Percentiles rank a stretch among this genome's conserved stretches.
These are phyloP conservation scores for Pyrus communis DNA, from an alignment of 306 rosid genomes.

Conservation along the genomic window DNA sequence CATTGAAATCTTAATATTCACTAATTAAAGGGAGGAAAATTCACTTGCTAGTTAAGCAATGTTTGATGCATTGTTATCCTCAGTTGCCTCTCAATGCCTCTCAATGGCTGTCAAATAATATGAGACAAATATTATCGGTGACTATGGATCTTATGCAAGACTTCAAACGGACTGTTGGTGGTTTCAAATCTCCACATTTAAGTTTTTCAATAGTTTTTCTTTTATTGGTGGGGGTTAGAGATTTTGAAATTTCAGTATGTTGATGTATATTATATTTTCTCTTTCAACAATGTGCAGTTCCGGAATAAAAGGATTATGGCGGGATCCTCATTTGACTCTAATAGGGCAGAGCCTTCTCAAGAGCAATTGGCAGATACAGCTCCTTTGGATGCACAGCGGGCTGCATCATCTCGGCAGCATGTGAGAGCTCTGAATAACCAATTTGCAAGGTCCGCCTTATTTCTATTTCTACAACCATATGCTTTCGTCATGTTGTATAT, in stretches of 20 bases:
- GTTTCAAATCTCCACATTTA: background rate
- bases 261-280: constrained; percentile 19
- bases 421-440: constrained; percentile 99
- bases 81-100: background rate
- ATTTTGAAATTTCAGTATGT: constrained; percentile 1
- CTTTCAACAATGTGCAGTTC: constrained; percentile 50
- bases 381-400: constrained; percentile 55
- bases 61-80: background rate
- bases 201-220: background rate
- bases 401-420: constrained; percentile 84
- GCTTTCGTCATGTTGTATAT: constrained; percentile 7
- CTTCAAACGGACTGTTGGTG: background rate
- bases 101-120: background rate
- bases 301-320: constrained; percentile 74
- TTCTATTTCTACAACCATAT: constrained; percentile 1
- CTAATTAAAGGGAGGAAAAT: background rate
- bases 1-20: background rate
- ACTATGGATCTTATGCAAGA: background rate
- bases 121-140: background rate
- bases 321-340: constrained; percentile 60
- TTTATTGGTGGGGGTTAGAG: background rate
- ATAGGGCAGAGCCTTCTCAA: constrained; percentile 73
- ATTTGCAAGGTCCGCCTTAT: constrained; percentile 77
- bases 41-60: background rate
- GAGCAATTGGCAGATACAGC: constrained; percentile 31